phyloP scores from a whole-genome alignment of 371 early-diverging fungal species.

The Phascolomyces articulosus region DNA sequence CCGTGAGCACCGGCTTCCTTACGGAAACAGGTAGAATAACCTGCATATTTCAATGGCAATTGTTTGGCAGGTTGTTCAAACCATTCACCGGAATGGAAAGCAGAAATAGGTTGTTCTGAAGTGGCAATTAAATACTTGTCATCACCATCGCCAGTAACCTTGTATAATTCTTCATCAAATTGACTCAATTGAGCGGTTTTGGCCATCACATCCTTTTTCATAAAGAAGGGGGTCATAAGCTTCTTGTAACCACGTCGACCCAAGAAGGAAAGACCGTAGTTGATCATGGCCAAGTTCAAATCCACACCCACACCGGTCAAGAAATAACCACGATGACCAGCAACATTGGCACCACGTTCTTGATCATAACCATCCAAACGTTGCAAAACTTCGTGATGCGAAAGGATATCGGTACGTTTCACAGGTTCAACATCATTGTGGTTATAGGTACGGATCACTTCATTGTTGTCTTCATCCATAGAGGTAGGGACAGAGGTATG shows the following conservation, averaged over 20 bases:
- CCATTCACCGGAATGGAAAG: conserved; percentile 97
- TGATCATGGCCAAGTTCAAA: conserved; percentile 95
- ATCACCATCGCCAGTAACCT: conserved; percentile 86
- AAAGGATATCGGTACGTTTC: conserved; percentile 75
- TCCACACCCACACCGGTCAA: conserved; percentile 95
- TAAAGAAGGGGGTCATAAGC: conserved; percentile 99
- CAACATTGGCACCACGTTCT: conserved; percentile 94
- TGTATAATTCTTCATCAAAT: conserved; percentile 99
- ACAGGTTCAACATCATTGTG: conserved; percentile 60
- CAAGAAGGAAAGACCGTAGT: conserved; percentile 98
- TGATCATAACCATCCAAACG: conserved; percentile 94
- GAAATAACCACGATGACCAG: conserved; percentile 99
- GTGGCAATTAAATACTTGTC: conserved; percentile 99
- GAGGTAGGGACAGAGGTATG: conserved; percentile 92
- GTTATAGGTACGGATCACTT: conserved; percentile 72
- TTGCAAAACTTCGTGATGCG: conserved; percentile 94
- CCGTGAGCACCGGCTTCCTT: conserved; percentile 99
- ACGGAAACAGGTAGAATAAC: conserved; percentile 99
- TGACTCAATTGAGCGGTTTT: conserved; percentile 98
- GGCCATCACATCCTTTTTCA: conserved; percentile 98
- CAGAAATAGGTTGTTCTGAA: conserved; percentile 99
- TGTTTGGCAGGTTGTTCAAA: conserved; percentile 90
- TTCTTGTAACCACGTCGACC: conserved; percentile 89
- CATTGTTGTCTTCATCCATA: conserved; percentile 91
- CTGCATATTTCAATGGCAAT: conserved; percentile 95